These are phyloP conservation scores for Rhodomyrtus tomentosa DNA, from an alignment of 345 rosid species.

Conservation along the genomic window DNA sequence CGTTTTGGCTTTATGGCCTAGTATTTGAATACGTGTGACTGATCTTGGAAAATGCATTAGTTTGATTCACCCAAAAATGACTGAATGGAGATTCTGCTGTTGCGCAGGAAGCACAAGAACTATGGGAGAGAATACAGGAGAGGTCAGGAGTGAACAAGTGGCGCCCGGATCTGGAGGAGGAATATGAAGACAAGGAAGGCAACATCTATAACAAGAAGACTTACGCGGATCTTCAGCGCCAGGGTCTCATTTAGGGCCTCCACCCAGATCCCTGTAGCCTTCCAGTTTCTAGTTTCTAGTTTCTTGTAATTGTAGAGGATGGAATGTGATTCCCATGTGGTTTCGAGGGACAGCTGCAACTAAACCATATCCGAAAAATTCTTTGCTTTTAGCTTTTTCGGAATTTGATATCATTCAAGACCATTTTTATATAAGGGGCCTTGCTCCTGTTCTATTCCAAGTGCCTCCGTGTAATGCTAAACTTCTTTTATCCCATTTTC, in stretches of 20 bases:
- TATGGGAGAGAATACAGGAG: constrained; percentile 87
- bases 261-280: neutral
- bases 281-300: neutral
- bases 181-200: constrained; percentile 97
- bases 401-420: neutral
- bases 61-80: neutral
- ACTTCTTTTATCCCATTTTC: neutral
- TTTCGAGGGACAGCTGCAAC: neutral
- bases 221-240: constrained; percentile 90
- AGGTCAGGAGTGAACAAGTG: constrained; percentile 86
- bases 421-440: neutral
- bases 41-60: neutral
- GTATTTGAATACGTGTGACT: neutral
- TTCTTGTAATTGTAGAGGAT: neutral
- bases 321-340: neutral
- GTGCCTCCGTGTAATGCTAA: neutral
- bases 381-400: neutral
- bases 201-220: constrained; percentile 99
- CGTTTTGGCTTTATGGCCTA: neutral
- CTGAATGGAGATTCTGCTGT: neutral
- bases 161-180: constrained; percentile 99
- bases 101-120: constrained; percentile 81
- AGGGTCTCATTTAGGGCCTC: constrained; percentile 74
- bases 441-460: neutral
- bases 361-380: neutral